Evolutionary conservation across 2,329 filamentous ascomycete genomes (phyloP), one percentile per base, ranked within the genome.

Genomic region (Nemania serpens): DNA sequence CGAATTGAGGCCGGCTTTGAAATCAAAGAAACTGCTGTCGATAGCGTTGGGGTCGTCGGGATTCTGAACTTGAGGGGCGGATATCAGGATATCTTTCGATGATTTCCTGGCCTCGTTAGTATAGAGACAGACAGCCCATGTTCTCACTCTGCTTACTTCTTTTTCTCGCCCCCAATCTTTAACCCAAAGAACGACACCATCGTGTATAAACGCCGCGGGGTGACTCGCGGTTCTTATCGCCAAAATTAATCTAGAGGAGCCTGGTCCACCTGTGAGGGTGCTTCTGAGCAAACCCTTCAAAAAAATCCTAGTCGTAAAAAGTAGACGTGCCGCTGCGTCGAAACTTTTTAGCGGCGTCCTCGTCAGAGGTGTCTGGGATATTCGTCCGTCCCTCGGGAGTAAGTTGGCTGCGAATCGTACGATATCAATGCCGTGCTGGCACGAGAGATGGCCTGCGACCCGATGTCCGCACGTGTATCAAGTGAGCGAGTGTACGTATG

Each of bases 121-220:
- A 58, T 54, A 43, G 55, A 60, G 39, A 62, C 43, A 43, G 25
- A 9, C 3, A 25, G 9, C 54, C 22, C 57, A 61, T 62, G 42
- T 36, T 59, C 61, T 58, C 37, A 33, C 55, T 36, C 11, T n/a
- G 78, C 82, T 78, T 75, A 81, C 73, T 85, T 86, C 75, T 81
- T 85, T 63, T 83, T 81, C 66, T 78, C 77, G 51, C 62, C 65
- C 22, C 82, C 81, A 61, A 85, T 76, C 70, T 81, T 84, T 70
- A 86, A 74, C 51, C 83, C 83, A 64, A 86, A 85, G 65, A 86
- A 84, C 2, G 84, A 85, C 20, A 86, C 84, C 84, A 86, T 86
- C 48, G 15, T 73, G 50, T 43, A 33, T 25, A 2, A 18, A 36
- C 18, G 25, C 13, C 11, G 39, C 20, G 39, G 22, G 36, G 52